phyloP scores from a whole-genome alignment of 2,329 filamentous ascomycete species.

The Fusarium sp. region DNA sequence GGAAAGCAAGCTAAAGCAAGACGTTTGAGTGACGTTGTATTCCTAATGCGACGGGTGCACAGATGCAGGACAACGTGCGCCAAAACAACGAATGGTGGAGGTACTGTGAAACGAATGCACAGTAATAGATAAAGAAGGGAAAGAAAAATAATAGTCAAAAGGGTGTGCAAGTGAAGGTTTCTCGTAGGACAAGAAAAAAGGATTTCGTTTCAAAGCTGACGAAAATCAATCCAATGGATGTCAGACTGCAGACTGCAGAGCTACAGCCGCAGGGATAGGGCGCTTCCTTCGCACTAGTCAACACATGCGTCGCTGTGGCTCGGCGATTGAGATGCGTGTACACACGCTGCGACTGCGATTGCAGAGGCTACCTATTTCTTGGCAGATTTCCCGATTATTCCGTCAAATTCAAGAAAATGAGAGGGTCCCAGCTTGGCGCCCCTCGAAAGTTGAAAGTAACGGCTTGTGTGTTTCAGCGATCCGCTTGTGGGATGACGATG shows the following conservation, averaged over 20 bases:
- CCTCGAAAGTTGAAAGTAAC: slow-evolving; percentile 1
- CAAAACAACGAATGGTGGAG: slow-evolving; percentile 6
- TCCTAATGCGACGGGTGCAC: slow-evolving; percentile 17
- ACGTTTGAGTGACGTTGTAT: slow-evolving; percentile 26
- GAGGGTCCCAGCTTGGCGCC: no score
- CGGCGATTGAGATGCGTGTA: slow-evolving; percentile 24
- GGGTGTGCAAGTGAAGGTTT: not conserved
- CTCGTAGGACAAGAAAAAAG: slow-evolving; percentile 31
- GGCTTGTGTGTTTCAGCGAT: slow-evolving; percentile 36
- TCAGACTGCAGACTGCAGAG: slow-evolving; percentile 31
- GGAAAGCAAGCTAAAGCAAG: slow-evolving; percentile 8
- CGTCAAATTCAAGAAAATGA: no score
- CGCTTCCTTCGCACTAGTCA: not conserved
- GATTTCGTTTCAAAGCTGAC: slow-evolving; percentile 45
- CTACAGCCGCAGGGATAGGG: slow-evolving; percentile 33
- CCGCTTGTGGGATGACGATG: slow-evolving; percentile 15
- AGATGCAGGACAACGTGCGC: slow-evolving; percentile 8
- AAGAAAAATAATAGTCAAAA: slow-evolving; percentile 1
- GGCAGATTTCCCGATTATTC: no score
- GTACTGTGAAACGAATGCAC: slow-evolving; percentile 20
- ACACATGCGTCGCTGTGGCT: slow-evolving; percentile 31
- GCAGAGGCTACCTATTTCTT: not conserved
- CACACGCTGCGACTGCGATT: not conserved
- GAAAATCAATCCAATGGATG: slow-evolving; percentile 33
- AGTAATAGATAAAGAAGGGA: slow-evolving; percentile 2